Evolutionary conservation across 2,329 filamentous ascomycete genomes (phyloP).

Genomic region (Nemania abortiva): DNA sequence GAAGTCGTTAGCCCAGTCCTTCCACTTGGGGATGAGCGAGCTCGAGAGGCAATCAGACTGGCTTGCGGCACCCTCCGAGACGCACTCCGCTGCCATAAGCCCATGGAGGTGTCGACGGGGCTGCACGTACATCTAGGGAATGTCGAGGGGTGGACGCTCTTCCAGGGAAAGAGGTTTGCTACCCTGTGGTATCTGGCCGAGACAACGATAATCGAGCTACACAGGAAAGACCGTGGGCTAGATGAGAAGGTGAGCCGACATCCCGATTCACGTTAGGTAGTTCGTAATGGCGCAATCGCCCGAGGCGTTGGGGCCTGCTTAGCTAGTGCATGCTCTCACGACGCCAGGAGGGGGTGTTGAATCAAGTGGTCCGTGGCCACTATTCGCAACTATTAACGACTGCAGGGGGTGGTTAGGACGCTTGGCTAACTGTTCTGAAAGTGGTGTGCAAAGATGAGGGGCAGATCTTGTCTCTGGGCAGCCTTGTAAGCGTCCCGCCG

Average conservation of each 20-base stretch:
- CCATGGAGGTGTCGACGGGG: conserved; percentile 42
- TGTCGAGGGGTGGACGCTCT: conserved; percentile 41
- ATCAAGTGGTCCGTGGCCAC: not conserved
- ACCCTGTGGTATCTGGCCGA: conserved; percentile 41
- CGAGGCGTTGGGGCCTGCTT: not conserved
- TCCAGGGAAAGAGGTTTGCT: conserved; percentile 41
- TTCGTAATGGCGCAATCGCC: too few species aligned
- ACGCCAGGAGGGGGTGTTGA: not conserved
- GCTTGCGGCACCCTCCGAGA: conserved; percentile 39
- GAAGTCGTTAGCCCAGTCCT: conserved; percentile 42
- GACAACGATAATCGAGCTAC: conserved; percentile 31
- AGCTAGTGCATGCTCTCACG: not conserved
- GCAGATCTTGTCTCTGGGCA: conserved; percentile 21
- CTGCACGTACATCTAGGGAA: conserved; percentile 44
- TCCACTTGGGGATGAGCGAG: not conserved
- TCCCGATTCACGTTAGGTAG: too few species aligned
- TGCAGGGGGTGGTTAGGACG: not conserved
- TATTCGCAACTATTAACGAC: not conserved
- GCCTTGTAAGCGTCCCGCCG: conserved; percentile 18
- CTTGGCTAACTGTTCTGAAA: conserved; percentile 10
- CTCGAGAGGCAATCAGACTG: conserved; percentile 21
- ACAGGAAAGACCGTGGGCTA: conserved; percentile 39
- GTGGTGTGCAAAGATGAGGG: conserved; percentile 37
- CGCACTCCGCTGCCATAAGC: conserved; percentile 40
- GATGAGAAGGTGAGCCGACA: conserved; percentile 16